Evolutionary conservation across 2,329 filamentous ascomycete genomes (phyloP).

Genomic region (Ophiognomonia clavigignenti-juglandacearum): DNA sequence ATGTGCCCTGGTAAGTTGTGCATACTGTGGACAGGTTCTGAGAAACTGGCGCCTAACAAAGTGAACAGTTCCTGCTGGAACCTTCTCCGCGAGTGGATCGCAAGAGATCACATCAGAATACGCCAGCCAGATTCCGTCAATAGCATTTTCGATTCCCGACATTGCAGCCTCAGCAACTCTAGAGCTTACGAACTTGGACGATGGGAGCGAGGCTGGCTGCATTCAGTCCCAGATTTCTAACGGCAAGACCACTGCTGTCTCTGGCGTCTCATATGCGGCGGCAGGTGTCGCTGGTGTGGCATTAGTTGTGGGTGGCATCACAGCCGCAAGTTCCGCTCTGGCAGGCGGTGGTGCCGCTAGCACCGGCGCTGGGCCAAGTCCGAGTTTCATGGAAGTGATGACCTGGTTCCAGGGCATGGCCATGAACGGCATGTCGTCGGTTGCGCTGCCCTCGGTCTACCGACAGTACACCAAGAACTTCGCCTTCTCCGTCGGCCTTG

Average conservation of each 20-base stretch:
- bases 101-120: slow-evolving; percentile 69
- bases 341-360: slow-evolving; percentile 48
- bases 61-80: slow-evolving; percentile 61
- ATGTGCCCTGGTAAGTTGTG: slow-evolving; percentile 68
- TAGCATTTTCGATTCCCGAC: slow-evolving; percentile 88
- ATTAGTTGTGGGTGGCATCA: slow-evolving; percentile 65
- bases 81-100: slow-evolving; percentile 67
- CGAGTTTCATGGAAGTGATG: slow-evolving; percentile 79
- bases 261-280: slow-evolving; percentile 77
- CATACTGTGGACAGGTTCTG: too few relatives aligned
- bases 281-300: slow-evolving; percentile 83
- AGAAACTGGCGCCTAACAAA: slow-evolving; percentile 17
- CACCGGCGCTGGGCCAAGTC: slow-evolving; percentile 61
- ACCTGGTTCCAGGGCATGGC: slow-evolving; percentile 92
- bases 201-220: slow-evolving; percentile 64
- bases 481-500: slow-evolving; percentile 79
- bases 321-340: slow-evolving; percentile 59
- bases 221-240: slow-evolving; percentile 79
- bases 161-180: slow-evolving; percentile 82
- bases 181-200: slow-evolving; percentile 60
- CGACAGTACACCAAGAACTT: slow-evolving; percentile 90
- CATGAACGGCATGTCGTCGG: slow-evolving; percentile 93
- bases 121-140: slow-evolving; percentile 72
- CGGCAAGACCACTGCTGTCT: slow-evolving; percentile 72
- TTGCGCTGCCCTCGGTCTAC: slow-evolving; percentile 82